Conservation (phyloP, 441 rosid species). For the Jatropha podagrica region DNA sequence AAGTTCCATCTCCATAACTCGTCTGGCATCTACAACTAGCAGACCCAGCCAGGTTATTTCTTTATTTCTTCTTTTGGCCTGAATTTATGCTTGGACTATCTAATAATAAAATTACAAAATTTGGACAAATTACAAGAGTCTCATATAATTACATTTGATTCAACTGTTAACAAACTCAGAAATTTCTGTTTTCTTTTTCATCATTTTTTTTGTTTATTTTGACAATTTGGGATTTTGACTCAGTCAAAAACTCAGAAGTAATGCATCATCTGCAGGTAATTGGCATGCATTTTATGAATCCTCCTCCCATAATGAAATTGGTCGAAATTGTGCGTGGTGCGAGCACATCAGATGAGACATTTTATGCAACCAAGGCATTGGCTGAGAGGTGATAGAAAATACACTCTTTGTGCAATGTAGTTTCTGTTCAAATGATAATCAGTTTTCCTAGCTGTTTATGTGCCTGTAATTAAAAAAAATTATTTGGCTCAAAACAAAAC, state of each 20-base stretch:
- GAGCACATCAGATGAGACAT: conserved; percentile 76
- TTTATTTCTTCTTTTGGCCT: conserved; percentile 7
- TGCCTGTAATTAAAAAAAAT: background rate
- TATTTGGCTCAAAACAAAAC: background rate
- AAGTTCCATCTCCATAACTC: conserved; percentile 85
- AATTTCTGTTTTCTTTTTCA: background rate
- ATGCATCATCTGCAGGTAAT: conserved; percentile 48
- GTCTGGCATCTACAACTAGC: conserved; percentile 68
- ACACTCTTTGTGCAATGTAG: background rate
- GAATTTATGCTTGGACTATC: background rate
- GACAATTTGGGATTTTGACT: conserved; percentile 11
- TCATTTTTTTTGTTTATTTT: background rate
- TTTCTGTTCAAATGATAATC: background rate
- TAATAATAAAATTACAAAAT: background rate
- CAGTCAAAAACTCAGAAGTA: background rate
- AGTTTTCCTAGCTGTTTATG: background rate
- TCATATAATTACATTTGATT: background rate
- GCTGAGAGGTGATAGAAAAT: conserved; percentile 62
- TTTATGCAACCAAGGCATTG: conserved; percentile 49
- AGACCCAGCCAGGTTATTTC: conserved; percentile 65
- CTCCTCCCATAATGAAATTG: conserved; percentile 87
- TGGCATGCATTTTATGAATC: conserved; percentile 97
- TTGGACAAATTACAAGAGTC: background rate
- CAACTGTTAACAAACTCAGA: background rate
- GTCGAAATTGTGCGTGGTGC: conserved; percentile 84